Percentiles rank a stretch among this genome's conserved stretches.
Conservation (phyloP, 192 early-diverging fungal species). For the Backusella mclennaniae region DNA sequence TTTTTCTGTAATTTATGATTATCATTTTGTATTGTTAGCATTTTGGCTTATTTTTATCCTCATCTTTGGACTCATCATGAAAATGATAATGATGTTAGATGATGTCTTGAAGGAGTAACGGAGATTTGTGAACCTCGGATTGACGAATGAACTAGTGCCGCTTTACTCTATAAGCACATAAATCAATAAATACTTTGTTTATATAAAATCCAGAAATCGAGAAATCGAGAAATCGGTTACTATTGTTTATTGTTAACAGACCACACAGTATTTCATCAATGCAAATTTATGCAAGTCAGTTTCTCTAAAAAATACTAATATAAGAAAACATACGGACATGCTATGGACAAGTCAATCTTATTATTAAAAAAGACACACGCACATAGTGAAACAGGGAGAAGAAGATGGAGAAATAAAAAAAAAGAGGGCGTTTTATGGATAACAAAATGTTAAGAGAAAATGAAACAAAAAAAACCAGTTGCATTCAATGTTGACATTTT, state of each 20-base stretch:
- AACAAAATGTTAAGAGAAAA: neutral
- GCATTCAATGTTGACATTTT: neutral
- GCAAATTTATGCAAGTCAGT: neutral
- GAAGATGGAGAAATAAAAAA: neutral
- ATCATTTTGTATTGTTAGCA: neutral
- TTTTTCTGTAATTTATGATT: neutral
- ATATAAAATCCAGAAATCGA: neutral
- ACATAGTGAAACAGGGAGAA: neutral
- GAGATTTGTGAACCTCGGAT: neutral
- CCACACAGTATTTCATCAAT: neutral
- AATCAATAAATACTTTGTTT: neutral
- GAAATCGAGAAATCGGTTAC: neutral
- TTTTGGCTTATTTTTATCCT: neutral
- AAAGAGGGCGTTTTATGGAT: neutral
- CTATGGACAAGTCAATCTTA: neutral
- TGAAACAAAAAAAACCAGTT: neutral
- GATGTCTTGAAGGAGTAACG: neutral
- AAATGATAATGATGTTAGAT: neutral
- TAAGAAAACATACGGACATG: neutral
- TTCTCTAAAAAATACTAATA: neutral
- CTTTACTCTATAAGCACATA: neutral
- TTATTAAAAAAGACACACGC: neutral
- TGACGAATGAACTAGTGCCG: neutral
- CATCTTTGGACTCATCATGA: neutral
- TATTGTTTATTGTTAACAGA: neutral